Conservation (phyloP, 2,329 filamentous ascomycete genomes). For the Alternaria alternata region DNA sequence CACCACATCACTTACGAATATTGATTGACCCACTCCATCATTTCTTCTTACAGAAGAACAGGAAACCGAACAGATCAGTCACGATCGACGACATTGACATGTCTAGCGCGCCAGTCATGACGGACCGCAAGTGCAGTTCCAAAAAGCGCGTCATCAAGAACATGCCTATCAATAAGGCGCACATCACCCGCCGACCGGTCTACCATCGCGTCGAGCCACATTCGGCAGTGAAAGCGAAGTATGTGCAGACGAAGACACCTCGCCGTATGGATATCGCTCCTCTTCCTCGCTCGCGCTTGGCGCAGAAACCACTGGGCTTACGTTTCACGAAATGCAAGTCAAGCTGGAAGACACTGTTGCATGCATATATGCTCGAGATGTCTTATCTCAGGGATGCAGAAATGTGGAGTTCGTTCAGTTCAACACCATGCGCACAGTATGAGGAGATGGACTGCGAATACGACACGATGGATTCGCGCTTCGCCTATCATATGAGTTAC, state of each 20-base stretch:
- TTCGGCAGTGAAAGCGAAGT: neutral
- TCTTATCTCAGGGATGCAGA: neutral
- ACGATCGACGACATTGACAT: neutral
- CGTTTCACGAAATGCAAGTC: neutral
- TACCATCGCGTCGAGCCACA: neutral
- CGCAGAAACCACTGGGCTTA: neutral
- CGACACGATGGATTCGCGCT: neutral
- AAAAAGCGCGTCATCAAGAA: neutral
- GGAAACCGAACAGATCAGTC: accelerated
- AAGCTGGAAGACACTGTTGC: neutral
- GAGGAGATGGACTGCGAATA: neutral
- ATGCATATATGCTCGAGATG: neutral
- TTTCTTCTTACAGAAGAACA: neutral
- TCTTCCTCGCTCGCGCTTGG: neutral
- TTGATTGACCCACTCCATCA: neutral
- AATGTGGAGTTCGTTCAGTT: accelerated
- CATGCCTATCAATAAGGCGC: neutral
- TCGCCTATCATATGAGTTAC: neutral
- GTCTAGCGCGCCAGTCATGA: neutral
- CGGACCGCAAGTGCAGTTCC: neutral
- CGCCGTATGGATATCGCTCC: neutral
- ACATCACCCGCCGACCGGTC: neutral
- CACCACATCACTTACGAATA: neutral
- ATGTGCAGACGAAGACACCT: neutral
- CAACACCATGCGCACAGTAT: neutral